Base-by-base conservation (phyloP, 2,329 filamentous ascomycete species). In the Xylaria sp. region DNA sequence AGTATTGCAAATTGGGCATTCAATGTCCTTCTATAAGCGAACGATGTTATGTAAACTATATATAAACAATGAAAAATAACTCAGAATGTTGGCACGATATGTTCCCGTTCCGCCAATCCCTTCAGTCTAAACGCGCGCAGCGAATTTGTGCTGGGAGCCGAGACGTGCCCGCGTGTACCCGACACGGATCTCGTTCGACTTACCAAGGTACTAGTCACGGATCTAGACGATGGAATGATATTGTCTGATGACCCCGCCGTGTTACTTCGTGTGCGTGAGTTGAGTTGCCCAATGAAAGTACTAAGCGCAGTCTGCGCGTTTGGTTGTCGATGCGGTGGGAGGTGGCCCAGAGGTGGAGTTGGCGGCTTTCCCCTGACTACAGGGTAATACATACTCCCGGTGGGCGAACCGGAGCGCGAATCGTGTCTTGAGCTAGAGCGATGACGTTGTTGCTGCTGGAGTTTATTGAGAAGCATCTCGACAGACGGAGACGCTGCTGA, bases 101-200 rank as follows among this genome's bases (percentile, higher is more conserved):
- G 74, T 65, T 70, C 72, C 5, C 62, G 63, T 30, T 73, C 73
- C 9, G 67, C 68, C 21, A 71, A 48, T 2, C 65, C 61, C 62
- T 70, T 65, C 34, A 76, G 68, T 64, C 71, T 73, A n/a, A 76
- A 75, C n/a, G 74, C 54, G 53, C 75, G 72, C 47, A 76, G 61
- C 48, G 75, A 76, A 30, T 67, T 76, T 19, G 72, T 75, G 45
- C 72, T 75, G 24, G 70, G 72, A 62, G 64, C 68, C 32, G 74
- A 74, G 27, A 65, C 36, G 39, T 73, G 71, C 4, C 70, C 67
- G 9, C 27, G 64, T 9, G 32, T 6, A 9, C 64, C 27, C n/a
- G 58, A 61, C 24, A 42, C 32, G 2, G 64, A 66, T 57, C 57
- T 66, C 7, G 34, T 47, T 4, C 64, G 42, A 30, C 51, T 45